Percentiles rank a stretch among this genome's conserved stretches.
These are phyloP conservation scores for Populus euphratica DNA, from an alignment of 345 rosid species.

Conservation along the genomic window DNA sequence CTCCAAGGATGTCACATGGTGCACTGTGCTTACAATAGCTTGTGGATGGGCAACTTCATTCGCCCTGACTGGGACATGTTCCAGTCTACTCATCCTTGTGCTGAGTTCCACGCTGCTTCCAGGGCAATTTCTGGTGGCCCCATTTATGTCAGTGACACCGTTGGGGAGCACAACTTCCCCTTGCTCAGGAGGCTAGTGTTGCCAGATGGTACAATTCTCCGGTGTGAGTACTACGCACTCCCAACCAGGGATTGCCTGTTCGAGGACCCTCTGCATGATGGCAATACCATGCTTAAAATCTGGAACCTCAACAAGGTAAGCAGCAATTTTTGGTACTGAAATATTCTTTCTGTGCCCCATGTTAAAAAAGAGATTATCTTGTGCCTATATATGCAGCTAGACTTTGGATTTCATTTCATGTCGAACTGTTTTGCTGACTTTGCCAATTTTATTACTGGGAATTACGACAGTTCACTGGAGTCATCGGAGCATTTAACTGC, in stretches of 20 bases:
- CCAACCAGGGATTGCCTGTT: conserved; percentile 88
- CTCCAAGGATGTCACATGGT: conserved; percentile 99
- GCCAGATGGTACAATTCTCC: conserved; percentile 73
- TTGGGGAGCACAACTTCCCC: conserved; percentile 73
- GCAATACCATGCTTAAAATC: conserved; percentile 95
- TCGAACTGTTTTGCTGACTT: neutral
- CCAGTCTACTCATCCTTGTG: conserved; percentile 94
- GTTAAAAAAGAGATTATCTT: too few species aligned
- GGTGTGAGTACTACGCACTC: conserved; percentile 82
- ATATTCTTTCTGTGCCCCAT: too few species aligned
- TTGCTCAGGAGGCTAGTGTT: conserved; percentile 64
- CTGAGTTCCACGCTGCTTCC: conserved; percentile 94
- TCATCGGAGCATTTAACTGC: conserved; percentile 87
- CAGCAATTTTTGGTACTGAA: neutral
- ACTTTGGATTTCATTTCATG: neutral
- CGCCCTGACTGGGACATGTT: conserved; percentile 99
- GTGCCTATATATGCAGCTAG: neutral
- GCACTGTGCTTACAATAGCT: conserved; percentile 93
- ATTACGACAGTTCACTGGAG: conserved; percentile 59
- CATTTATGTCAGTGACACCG: conserved; percentile 73
- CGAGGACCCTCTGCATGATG: conserved; percentile 92
- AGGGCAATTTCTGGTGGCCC: conserved; percentile 95
- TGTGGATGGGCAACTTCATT: conserved; percentile 99
- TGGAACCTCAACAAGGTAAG: conserved; percentile 94
- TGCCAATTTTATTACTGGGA: neutral